Evolutionary conservation across 805 yeast species (phyloP), one percentile per base, ranked within the genome.

Genomic region (Pichia pseudocactophila): DNA sequence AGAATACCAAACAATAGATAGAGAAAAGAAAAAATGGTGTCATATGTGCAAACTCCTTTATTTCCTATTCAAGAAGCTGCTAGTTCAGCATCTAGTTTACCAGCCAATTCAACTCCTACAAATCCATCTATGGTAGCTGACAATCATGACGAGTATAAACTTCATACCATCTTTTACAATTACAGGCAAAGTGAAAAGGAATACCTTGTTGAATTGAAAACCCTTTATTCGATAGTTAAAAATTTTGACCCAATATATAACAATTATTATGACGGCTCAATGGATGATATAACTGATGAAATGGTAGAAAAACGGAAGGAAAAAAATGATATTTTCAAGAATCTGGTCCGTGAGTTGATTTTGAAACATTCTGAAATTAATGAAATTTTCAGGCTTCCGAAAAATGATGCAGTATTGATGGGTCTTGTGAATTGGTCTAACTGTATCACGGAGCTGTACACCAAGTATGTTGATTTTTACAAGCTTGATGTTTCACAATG

Each of bases 241-340:
- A 38, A 48, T 34, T 58, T 59, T 39, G 60, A 60, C 38, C 50
- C 55, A 7, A 50, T 53, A 22, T 57, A 47, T 46, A 51, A 59
- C 43, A 53, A 50, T 40, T 60, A 58, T 41, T 57, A 49, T 40
- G 62, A 59, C 41, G 53, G 42, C n/a, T 51, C 56, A 3, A 35
- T 44, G 17, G 54, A 55, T 28, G 62, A 61, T 36, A 50, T 52
- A 11, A 44, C 54, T 6, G 49, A 48, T 15, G 55, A 53, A 31
- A 46, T 53, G 40, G 47, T 52, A 1, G 42, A 39, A 18, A 16
- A 27, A 11, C 50, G 63, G 36, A 49, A 42, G 15, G 20, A 26
- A 7, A 43, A 50, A 45, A 59, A 60, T 40, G 18, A 42, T 8
- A 42, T 42, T 6, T 43, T 59, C 20, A 34, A 49, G 16, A 37